Evolutionary conservation across 2,329 filamentous ascomycete species (phyloP).

Genomic region (Dactylellina cionopaga): DNA sequence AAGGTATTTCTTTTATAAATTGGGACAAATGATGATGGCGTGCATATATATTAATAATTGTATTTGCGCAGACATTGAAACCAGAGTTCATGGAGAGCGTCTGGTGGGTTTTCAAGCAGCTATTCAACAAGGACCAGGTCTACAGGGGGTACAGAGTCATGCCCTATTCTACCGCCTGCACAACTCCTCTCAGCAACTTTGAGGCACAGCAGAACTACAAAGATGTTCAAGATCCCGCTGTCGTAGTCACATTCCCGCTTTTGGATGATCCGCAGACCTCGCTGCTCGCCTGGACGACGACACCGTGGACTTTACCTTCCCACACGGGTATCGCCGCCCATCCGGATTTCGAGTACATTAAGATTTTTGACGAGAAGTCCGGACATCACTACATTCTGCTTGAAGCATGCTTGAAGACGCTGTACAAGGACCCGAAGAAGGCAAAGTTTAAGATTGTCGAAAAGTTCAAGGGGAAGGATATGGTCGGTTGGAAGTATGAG

Average conservation of each 20-base stretch:
- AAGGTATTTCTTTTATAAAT: conserved; percentile 68
- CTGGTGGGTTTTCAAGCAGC: conserved; percentile 96
- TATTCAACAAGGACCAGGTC: conserved; percentile 87
- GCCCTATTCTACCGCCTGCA: conserved; percentile 92
- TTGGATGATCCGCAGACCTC: conserved; percentile 77
- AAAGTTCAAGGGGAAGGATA: conserved; percentile 81
- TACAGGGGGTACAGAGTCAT: conserved; percentile 93
- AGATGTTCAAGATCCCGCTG: conserved; percentile 87
- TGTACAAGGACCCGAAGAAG: conserved; percentile 96
- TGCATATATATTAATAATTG: neutral
- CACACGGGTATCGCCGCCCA: conserved; percentile 81
- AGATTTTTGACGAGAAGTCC: conserved; percentile 82
- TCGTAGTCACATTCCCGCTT: conserved; percentile 88
- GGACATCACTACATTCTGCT: conserved; percentile 86
- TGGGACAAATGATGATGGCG: neutral
- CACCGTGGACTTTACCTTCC: conserved; percentile 85
- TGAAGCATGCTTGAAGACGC: conserved; percentile 79
- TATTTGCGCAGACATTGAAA: conserved; percentile 69
- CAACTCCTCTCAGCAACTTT: conserved; percentile 90
- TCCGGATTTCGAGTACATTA: conserved; percentile 85
- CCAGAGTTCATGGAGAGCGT: conserved; percentile 93
- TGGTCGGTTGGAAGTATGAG: conserved; percentile 88
- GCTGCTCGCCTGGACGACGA: conserved; percentile 89
- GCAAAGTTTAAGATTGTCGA: conserved; percentile 86
- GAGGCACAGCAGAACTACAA: conserved; percentile 96